Evolutionary conservation across 768 basidiomycete species (phyloP), one percentile per base, ranked within the genome.

Genomic region (Scleroderma bovista): DNA sequence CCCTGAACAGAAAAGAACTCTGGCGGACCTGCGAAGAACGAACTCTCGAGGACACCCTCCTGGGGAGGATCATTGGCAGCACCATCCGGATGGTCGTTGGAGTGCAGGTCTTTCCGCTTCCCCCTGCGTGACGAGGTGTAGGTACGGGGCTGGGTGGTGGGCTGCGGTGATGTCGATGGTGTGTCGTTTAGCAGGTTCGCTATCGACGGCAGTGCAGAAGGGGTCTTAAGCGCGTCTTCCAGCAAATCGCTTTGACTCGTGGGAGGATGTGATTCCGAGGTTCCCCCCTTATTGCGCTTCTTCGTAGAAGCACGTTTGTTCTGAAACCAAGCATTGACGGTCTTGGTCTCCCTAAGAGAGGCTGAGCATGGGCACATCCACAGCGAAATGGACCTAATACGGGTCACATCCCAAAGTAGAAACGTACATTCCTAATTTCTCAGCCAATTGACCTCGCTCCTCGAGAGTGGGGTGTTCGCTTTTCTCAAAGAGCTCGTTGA

Each of bases 241-340:
- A 42, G 31, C 12, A 44, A 51, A 26, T 33, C 39, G 36, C 40
- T 31, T 41, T 59, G 61, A 45, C 57, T 60, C 51, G 59, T 60
- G 66, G 65, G 60, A 52, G 70, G 51, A 48, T 66, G 56, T 52
- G 61, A 57, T 34, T 69, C 73, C 36, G 51, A 56, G 47, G 54
- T 52, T 19, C 60, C 60, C 63, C 73, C 64, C 75, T 77, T 65
- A 72, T 77, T 72, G 19, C 76, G 72, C 68, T 89, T 89, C 76
- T 88, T 89, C 58, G 79, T 81, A 12, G 86, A 88, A 6, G 88
- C 87, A 48, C 88, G 77, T 73, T 88, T 89, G 64, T 89, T 89
- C 70, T 89, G 87, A 68, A 89, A 90, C 84, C 86, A 89, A 13
- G 88, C 84, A 63, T 86, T 86, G 62, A 89, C 86, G 2, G 85